Percentiles rank a stretch among this genome's conserved stretches.
Conservation (phyloP, 1,284 basidiomycete species). For the Sporisorium iseilematis-ciliati region DNA sequence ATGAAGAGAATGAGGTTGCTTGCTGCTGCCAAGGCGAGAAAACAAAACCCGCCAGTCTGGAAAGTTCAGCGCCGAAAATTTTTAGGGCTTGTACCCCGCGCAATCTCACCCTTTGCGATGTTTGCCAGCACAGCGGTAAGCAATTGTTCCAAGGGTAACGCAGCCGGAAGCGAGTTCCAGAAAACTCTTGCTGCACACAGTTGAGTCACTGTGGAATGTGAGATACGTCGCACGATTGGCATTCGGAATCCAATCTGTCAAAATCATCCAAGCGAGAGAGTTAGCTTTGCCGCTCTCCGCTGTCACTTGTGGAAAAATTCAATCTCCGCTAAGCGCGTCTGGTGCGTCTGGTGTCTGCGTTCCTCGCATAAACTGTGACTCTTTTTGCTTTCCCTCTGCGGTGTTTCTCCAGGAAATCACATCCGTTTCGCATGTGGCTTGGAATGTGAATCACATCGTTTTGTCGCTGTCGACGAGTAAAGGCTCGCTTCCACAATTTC, state of each 20-base stretch:
- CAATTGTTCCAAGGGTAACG: too few species aligned
- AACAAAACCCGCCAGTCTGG: too few species aligned
- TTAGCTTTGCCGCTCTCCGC: neutral
- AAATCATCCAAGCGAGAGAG: neutral
- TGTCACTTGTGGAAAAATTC: neutral
- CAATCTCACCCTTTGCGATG: too few species aligned
- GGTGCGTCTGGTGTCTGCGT: neutral
- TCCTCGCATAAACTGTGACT: conserved; percentile 5
- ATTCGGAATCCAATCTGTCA: conserved; percentile 5
- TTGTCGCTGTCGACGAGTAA: neutral
- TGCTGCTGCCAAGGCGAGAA: too few species aligned
- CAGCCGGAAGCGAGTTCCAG: neutral
- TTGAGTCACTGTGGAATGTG: conserved; percentile 28
- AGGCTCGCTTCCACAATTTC: neutral
- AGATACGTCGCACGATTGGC: conserved; percentile 16
- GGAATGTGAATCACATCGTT: conserved; percentile 26
- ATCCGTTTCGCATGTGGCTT: conserved; percentile 17
- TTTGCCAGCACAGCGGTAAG: too few species aligned
- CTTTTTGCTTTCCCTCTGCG: neutral
- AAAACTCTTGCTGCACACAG: too few species aligned
- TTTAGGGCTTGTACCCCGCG: too few species aligned
- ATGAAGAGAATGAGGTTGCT: too few species aligned
- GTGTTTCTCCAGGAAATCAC: neutral
- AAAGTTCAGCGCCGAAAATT: too few species aligned
- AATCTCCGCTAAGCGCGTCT: conserved; percentile 5